Percentiles rank a stretch among this genome's conserved stretches.
These are phyloP conservation scores for Cercospora brassicicola DNA, from an alignment of 2,329 filamentous ascomycete genomes.

Conservation along the genomic window DNA sequence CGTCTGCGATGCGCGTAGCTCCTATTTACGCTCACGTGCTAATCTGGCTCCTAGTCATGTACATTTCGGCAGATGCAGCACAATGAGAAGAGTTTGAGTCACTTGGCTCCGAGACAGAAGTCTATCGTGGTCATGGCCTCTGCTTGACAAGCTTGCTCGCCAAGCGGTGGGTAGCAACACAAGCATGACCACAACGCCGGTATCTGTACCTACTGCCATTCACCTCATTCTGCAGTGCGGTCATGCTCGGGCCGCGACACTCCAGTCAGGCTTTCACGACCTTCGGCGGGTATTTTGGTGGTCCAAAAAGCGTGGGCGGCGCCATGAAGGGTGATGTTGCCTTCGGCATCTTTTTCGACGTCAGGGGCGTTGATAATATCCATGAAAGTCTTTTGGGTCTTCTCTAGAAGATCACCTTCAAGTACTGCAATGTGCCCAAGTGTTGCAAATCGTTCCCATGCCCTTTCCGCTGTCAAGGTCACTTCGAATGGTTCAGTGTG, in stretches of 20 bases:
- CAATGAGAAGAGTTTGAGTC: constrained; percentile 10
- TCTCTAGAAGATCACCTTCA: constrained; percentile 51
- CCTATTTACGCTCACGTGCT: constrained; percentile 9
- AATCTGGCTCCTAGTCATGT: constrained; percentile 59
- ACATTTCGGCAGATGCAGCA: constrained; percentile 61
- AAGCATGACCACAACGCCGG: not conserved
- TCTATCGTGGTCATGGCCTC: not conserved
- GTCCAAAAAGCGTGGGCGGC: constrained; percentile 66
- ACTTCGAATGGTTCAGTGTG: constrained; percentile 58
- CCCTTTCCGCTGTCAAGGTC: constrained; percentile 58
- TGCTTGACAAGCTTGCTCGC: not conserved
- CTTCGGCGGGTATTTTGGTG: constrained; percentile 43
- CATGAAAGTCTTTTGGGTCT: constrained; percentile 55
- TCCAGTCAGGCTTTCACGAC: constrained; percentile 27
- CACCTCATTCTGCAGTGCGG: constrained; percentile 1
- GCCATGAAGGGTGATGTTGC: constrained; percentile 65
- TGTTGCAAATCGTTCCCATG: constrained; percentile 66
- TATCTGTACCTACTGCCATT: constrained; percentile 1
- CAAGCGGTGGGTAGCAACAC: not conserved
- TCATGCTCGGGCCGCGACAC: constrained; percentile 23
- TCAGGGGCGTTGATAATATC: constrained; percentile 55
- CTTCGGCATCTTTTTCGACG: constrained; percentile 60
- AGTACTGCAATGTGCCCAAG: constrained; percentile 67
- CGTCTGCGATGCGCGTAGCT: not conserved
- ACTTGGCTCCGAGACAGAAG: not conserved